Base-by-base conservation (phyloP, 108 stramenopile genomes). In the Schizochytrium sp. region DNA sequence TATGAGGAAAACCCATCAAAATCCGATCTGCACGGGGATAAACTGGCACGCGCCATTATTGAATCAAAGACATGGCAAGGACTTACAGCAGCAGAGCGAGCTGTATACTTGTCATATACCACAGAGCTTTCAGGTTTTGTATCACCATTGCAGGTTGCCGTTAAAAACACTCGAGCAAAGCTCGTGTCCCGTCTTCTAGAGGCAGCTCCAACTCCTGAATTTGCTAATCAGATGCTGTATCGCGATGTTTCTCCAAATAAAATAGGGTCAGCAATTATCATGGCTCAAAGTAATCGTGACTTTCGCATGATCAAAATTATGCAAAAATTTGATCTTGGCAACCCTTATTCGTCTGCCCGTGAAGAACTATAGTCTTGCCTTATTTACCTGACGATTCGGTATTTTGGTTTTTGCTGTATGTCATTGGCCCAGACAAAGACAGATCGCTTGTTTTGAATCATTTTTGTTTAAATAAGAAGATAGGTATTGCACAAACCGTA, bases 301-400 rank as follows among this genome's bases (percentile, higher is more conserved):
- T 69, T 69, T 15, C 64, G 64, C 64, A 69, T 69, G 64, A 38
- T 69, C 64, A 69, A 69, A 15, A 44, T 69, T 8, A 8, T 69
- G 7, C 64, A 69, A 44, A 38, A 69, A 38, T 38, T 69, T 69
- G 64, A 0, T 28, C 42, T 28, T 2, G 19, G 44, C 64, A 44
- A 7, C 12, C 10, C 28, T 7, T 3, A 69, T 28, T 28, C 28
- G 28, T 28, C 28, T 28, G 28, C 28, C 28, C 28, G 28, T 69
- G 64, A 69, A 7, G 64, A 69, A 44, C 64, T 69, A 0, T 69
- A 69, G 28, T 44, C 28, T 69, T 8, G 57, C 17, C 28, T 28
- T 28, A 28, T 28, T 28, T 28, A 28, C 28, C 28, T 28, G 28
- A 28, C 28, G 28, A 28, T 28, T 28, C 28, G 28, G 28, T 28